Conservation (phyloP, 2,329 filamentous ascomycete species). For the Beauveria rudraprayagi region DNA sequence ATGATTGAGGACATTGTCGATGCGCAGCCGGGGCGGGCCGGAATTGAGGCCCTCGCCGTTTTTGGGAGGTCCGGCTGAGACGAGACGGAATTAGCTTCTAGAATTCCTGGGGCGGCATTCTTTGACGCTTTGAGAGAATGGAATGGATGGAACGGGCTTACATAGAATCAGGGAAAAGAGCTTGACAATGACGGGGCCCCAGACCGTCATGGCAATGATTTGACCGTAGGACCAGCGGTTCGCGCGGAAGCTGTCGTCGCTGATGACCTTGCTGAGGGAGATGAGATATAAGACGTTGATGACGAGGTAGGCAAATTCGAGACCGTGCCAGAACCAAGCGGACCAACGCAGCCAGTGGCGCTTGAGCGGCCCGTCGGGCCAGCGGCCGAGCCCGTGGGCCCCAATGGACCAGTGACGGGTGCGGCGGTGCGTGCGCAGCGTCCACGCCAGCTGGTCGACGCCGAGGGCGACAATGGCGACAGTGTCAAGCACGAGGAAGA, state of each 20-base stretch:
- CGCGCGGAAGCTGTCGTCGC: constrained; percentile 26
- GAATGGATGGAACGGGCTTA: constrained; percentile 16
- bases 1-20: constrained; percentile 31
- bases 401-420: constrained; percentile 25
- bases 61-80: constrained; percentile 28
- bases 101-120: not conserved
- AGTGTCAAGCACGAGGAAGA: constrained; percentile 29
- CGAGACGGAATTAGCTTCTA: not conserved
- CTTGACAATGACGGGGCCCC: constrained; percentile 33
- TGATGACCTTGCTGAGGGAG: constrained; percentile 29
- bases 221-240: constrained; percentile 30
- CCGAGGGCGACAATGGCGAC: constrained; percentile 27
- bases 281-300: constrained; percentile 32
- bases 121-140: not conserved
- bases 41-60: constrained; percentile 28
- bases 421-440: constrained; percentile 25
- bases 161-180: constrained; percentile 30
- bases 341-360: constrained; percentile 22
- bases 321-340: constrained; percentile 25
- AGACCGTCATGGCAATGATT: constrained; percentile 32
- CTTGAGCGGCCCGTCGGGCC: constrained; percentile 22
- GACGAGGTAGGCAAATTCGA: constrained; percentile 29
- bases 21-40: constrained; percentile 29
- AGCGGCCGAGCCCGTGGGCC: constrained; percentile 24
- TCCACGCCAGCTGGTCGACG: constrained; percentile 29